A percentile compares a stretch with the other conserved stretches of the same genome.
These are phyloP conservation scores for Alternaria postmessia DNA, from an alignment of 2,329 filamentous ascomycete genomes.

Conservation along the genomic window DNA sequence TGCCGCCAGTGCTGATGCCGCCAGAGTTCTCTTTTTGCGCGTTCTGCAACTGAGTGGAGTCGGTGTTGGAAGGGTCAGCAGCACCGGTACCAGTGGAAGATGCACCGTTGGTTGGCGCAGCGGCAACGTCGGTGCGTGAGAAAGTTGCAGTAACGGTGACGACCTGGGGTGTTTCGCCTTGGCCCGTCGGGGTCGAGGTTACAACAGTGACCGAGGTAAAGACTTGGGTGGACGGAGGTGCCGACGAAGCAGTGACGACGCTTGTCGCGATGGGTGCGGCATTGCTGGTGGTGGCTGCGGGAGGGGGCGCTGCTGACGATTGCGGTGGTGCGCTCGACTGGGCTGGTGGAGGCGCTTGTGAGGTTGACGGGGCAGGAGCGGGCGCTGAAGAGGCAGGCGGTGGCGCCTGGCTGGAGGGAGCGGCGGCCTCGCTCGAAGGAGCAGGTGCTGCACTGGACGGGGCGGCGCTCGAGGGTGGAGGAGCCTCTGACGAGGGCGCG, in stretches of 20 bases:
- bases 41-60: slow-evolving; percentile 21
- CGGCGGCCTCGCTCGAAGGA: slow-evolving; percentile 28
- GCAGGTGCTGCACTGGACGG: slow-evolving; percentile 23
- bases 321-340: slow-evolving; percentile 15
- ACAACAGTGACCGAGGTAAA: slow-evolving; percentile 32
- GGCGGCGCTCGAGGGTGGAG: slow-evolving; percentile 19
- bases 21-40: slow-evolving; percentile 19
- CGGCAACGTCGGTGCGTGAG: slow-evolving; percentile 14
- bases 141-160: slow-evolving; percentile 29
- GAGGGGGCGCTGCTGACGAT: slow-evolving; percentile 18
- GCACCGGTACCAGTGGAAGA: slow-evolving; percentile 12
- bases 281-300: background rate
- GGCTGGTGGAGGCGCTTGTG: slow-evolving; percentile 20
- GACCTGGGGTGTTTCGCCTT: slow-evolving; percentile 29
- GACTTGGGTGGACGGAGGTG: slow-evolving; percentile 28
- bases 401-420: slow-evolving; percentile 11
- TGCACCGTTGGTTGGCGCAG: slow-evolving; percentile 12
- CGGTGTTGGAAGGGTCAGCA: slow-evolving; percentile 18
- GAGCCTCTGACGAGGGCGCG: slow-evolving; percentile 16
- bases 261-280: slow-evolving; percentile 20
- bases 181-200: slow-evolving; percentile 28
- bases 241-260: slow-evolving; percentile 36
- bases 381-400: slow-evolving; percentile 9
- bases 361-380: slow-evolving; percentile 12
- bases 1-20: slow-evolving; percentile 69